A percentile compares a stretch with the other conserved stretches of the same genome.
Evolutionary conservation across 2,329 filamentous ascomycete species (phyloP).

Genomic region (Purpureocillium lavendulum): DNA sequence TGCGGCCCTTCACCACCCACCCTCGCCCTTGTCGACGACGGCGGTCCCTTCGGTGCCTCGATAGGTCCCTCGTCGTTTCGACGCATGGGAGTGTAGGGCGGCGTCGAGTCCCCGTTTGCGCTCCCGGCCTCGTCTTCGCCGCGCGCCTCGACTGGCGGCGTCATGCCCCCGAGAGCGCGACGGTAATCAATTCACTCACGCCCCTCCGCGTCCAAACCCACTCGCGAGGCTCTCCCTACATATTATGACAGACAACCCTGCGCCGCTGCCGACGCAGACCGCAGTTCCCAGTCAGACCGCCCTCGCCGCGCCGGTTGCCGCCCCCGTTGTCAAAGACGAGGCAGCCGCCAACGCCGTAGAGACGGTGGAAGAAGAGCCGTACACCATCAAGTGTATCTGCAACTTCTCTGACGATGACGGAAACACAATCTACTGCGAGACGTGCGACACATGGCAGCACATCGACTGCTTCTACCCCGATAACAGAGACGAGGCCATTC

Average conservation of each 20-base stretch:
- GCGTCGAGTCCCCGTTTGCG: conserved; percentile 10
- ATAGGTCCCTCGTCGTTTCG: not conserved
- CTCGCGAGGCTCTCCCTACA: conserved; percentile 34
- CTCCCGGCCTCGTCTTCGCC: conserved; percentile 14
- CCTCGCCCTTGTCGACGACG: not conserved
- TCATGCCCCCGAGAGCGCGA: conserved; percentile 49
- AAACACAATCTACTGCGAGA: conserved; percentile 93
- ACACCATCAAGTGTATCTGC: conserved; percentile 98
- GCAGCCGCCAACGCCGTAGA: conserved; percentile 36
- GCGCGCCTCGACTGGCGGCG: conserved; percentile 41
- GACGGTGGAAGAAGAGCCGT: conserved; percentile 64
- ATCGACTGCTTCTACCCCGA: conserved; percentile 88
- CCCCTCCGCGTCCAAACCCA: conserved; percentile 21
- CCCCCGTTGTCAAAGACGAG: conserved; percentile 29
- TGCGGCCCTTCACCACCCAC: not conserved
- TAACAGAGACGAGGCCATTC: conserved; percentile 62
- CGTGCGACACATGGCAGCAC: conserved; percentile 96
- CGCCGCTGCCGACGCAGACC: conserved; percentile 44
- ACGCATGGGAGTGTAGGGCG: conserved; percentile 11
- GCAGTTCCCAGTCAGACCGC: conserved; percentile 46
- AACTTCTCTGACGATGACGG: conserved; percentile 91
- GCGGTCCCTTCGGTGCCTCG: not conserved
- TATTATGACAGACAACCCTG: conserved; percentile 57
- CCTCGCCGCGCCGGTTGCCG: conserved; percentile 22
- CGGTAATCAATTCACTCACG: conserved; percentile 38